Conservation (phyloP, 1,284 basidiomycete species). For the Calocybe gambosa region DNA sequence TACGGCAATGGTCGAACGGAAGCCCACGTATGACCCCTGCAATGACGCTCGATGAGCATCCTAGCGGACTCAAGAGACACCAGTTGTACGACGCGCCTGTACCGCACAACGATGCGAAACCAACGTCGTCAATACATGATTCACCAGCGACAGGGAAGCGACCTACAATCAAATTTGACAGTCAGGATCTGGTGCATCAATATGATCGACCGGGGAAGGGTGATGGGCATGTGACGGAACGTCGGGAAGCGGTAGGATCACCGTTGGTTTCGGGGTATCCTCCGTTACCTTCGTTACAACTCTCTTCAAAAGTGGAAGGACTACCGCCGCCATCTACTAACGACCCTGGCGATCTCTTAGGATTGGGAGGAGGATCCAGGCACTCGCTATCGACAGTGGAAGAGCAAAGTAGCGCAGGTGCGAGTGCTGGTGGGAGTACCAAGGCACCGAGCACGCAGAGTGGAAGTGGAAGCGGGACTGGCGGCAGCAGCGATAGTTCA, state of each 20-base stretch:
- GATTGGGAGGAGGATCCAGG: slow-evolving; percentile 15
- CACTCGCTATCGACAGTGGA: slow-evolving; percentile 9
- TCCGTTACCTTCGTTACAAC: slow-evolving; percentile 23
- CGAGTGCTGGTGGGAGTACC: slow-evolving; percentile 12
- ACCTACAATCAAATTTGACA: slow-evolving; percentile 71
- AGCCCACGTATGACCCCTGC: slow-evolving; percentile 18
- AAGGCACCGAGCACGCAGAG: slow-evolving; percentile 9
- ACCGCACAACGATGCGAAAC: slow-evolving; percentile 27
- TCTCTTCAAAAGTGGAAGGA: slow-evolving; percentile 10
- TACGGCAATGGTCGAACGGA: slow-evolving; percentile 18
- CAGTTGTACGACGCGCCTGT: slow-evolving; percentile 78
- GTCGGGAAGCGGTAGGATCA: slow-evolving; percentile 33
- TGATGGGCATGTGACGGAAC: slow-evolving; percentile 47
- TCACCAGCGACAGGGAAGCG: slow-evolving; percentile 35
- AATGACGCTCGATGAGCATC: slow-evolving; percentile 15
- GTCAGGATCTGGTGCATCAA: slow-evolving; percentile 65
- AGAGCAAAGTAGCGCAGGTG: slow-evolving; percentile 12
- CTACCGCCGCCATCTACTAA: slow-evolving; percentile 12
- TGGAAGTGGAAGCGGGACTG: slow-evolving; percentile 5
- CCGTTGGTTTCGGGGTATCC: slow-evolving; percentile 26
- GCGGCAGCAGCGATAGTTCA: no score
- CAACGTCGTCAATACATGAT: slow-evolving; percentile 24
- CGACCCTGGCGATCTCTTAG: slow-evolving; percentile 14
- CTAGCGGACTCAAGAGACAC: slow-evolving; percentile 56
- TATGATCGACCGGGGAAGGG: slow-evolving; percentile 53